phyloP scores from a whole-genome alignment of 257 asterid genomes.

The Gentiana dahurica region DNA sequence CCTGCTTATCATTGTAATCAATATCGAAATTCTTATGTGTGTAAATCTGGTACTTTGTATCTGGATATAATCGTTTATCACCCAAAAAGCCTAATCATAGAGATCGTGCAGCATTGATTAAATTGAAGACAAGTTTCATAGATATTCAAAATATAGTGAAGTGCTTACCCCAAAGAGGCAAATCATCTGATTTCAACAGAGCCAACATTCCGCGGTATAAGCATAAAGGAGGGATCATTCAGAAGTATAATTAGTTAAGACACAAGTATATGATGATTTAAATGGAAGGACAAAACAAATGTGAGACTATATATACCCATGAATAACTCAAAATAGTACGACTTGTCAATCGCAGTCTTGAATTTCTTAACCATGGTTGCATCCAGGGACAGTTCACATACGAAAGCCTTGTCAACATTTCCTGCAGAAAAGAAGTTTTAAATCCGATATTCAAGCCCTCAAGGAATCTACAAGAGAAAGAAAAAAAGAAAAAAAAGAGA shows the following conservation, averaged over 20 bases:
- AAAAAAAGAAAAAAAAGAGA: neutral
- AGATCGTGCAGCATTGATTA: neutral
- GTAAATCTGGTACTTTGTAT: constrained; percentile 43
- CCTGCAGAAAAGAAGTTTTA: constrained; percentile 23
- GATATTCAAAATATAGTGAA: constrained; percentile 2
- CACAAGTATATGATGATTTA: no score
- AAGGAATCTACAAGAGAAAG: neutral
- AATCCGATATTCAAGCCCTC: constrained; percentile 2
- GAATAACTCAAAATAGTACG: constrained; percentile 63
- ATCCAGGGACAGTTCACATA: constrained; percentile 59
- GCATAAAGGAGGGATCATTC: neutral
- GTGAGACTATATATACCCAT: constrained; percentile 42
- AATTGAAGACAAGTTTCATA: constrained; percentile 1
- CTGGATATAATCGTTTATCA: constrained; percentile 37
- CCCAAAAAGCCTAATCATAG: constrained; percentile 50
- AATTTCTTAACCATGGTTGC: constrained; percentile 51
- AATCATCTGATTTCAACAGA: constrained; percentile 42
- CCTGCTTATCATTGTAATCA: constrained; percentile 61
- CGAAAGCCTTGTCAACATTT: constrained; percentile 32
- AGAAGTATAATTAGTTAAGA: neutral
- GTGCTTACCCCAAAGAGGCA: constrained; percentile 75
- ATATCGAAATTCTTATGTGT: constrained; percentile 58
- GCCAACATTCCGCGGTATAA: constrained; percentile 2
- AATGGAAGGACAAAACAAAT: neutral
- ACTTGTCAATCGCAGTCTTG: constrained; percentile 54